Evolutionary conservation across 768 basidiomycete genomes (phyloP).

Genomic region (Chalciporus pseudorubinellus): DNA sequence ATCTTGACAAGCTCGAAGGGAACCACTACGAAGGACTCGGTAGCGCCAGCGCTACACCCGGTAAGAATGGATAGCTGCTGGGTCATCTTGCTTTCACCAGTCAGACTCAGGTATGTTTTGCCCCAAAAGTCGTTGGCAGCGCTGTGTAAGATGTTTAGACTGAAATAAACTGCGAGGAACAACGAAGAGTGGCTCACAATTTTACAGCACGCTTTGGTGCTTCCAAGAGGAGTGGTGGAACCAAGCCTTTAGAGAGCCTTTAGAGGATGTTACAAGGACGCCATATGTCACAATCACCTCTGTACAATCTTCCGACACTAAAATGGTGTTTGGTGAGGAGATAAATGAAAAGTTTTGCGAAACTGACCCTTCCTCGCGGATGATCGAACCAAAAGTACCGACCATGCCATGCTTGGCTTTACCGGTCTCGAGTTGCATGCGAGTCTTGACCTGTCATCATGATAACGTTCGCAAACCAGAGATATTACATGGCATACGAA

Average conservation of each 20-base stretch:
- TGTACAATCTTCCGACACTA: slow-evolving; percentile 81
- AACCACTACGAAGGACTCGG: slow-evolving; percentile 92
- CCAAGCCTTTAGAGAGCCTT: slow-evolving; percentile 55
- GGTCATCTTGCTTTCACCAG: slow-evolving; percentile 83
- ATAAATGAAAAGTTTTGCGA: neutral
- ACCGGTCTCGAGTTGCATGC: slow-evolving; percentile 94
- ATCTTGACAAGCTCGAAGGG: slow-evolving; percentile 97
- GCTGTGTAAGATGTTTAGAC: slow-evolving; percentile 34
- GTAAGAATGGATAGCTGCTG: slow-evolving; percentile 85
- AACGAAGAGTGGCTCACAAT: slow-evolving; percentile 52
- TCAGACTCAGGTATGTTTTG: slow-evolving; percentile 58
- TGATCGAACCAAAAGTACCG: slow-evolving; percentile 77
- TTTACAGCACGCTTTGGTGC: slow-evolving; percentile 98
- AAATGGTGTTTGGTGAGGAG: neutral
- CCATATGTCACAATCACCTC: slow-evolving; percentile 48
- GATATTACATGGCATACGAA: neutral
- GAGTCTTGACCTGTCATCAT: slow-evolving; percentile 81
- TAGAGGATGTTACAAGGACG: neutral
- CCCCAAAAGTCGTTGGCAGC: slow-evolving; percentile 97
- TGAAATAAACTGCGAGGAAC: neutral
- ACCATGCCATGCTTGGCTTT: slow-evolving; percentile 74
- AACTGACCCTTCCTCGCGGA: slow-evolving; percentile 86
- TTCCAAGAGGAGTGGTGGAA: slow-evolving; percentile 93
- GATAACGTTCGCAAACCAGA: slow-evolving; percentile 4
- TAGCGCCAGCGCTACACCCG: slow-evolving; percentile 92